These are phyloP conservation scores for Tausonia pullulans DNA, from an alignment of 1,284 basidiomycete species.

Conservation along the genomic window DNA sequence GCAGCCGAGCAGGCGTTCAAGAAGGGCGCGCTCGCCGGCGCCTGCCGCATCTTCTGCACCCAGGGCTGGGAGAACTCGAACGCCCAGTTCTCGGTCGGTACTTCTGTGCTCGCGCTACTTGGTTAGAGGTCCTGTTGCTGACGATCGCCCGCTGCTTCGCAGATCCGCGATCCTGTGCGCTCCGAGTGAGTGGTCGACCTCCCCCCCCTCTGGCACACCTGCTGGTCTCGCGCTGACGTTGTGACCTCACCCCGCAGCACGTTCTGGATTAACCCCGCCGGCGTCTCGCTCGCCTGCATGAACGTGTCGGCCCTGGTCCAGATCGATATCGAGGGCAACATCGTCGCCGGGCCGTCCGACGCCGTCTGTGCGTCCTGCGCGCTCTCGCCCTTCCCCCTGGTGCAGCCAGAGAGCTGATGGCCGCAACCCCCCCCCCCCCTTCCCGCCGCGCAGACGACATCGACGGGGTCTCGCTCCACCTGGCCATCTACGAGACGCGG, in stretches of 20 bases:
- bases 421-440: too few species aligned
- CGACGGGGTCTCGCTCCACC: constrained; percentile 20
- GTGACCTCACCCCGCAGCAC: constrained; percentile 1
- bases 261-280: constrained; percentile 21
- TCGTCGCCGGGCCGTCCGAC: constrained; percentile 11
- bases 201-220: constrained; percentile 7
- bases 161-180: neutral
- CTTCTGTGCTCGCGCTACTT: too few species aligned
- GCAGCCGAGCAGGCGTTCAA: constrained; percentile 18
- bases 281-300: constrained; percentile 20
- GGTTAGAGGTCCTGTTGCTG: too few species aligned
- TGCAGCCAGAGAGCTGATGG: too few species aligned
- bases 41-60: constrained; percentile 21
- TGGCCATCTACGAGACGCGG: constrained; percentile 21
- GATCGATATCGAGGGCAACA: constrained; percentile 14
- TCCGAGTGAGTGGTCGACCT: neutral
- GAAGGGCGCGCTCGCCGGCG: constrained; percentile 22
- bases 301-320: constrained; percentile 20
- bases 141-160: neutral
- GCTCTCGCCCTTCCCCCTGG: neutral
- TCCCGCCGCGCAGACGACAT: constrained; percentile 17
- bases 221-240: constrained; percentile 19
- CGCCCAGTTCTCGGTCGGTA: constrained; percentile 19
- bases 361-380: neutral
- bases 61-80: constrained; percentile 24